These are phyloP conservation scores for Coemansia erecta DNA, from an alignment of 192 early-diverging fungal species.

Conservation along the genomic window DNA sequence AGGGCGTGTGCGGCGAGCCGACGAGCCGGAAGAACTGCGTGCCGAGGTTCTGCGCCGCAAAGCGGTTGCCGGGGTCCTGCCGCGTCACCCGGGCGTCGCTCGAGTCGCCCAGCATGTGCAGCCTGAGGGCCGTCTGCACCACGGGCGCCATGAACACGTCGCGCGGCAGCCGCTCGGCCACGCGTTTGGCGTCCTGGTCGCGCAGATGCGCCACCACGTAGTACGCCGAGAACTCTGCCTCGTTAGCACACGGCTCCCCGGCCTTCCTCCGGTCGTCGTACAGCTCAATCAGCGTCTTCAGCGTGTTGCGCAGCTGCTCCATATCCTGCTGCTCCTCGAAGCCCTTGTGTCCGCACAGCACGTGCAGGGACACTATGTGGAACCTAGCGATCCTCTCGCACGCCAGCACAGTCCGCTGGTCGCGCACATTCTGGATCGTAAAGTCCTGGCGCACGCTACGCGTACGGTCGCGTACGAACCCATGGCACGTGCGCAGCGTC, in stretches of 20 bases:
- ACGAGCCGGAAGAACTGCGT: slow-evolving; percentile 74
- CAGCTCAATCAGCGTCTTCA: slow-evolving; percentile 81
- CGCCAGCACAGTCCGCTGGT: slow-evolving; percentile 60
- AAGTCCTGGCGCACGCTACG: slow-evolving; percentile 85
- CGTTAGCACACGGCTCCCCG: slow-evolving; percentile 62
- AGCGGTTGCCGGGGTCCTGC: slow-evolving; percentile 53
- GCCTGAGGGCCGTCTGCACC: slow-evolving; percentile 68
- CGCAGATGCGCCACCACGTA: slow-evolving; percentile 73
- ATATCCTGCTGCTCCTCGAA: slow-evolving; percentile 80
- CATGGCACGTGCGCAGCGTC: slow-evolving; percentile 64
- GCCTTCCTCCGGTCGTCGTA: slow-evolving; percentile 72
- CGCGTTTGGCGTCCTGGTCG: slow-evolving; percentile 68
- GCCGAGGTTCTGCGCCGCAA: slow-evolving; percentile 63
- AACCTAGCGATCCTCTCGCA: slow-evolving; percentile 87
- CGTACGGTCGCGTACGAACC: slow-evolving; percentile 83
- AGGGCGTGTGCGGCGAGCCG: slow-evolving; percentile 57
- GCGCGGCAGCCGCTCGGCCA: slow-evolving; percentile 58
- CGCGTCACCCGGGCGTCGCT: slow-evolving; percentile 48
- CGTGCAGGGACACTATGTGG: slow-evolving; percentile 75
- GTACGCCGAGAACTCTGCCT: slow-evolving; percentile 91
- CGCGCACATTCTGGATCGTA: slow-evolving; percentile 78
- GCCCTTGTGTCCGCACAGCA: slow-evolving; percentile 64
- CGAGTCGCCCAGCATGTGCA: slow-evolving; percentile 62
- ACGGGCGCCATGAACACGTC: slow-evolving; percentile 59
- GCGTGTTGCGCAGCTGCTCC: slow-evolving; percentile 85